phyloP scores from a whole-genome alignment of 2,329 filamentous ascomycete species.

The Ceratocystis lukuohia region DNA sequence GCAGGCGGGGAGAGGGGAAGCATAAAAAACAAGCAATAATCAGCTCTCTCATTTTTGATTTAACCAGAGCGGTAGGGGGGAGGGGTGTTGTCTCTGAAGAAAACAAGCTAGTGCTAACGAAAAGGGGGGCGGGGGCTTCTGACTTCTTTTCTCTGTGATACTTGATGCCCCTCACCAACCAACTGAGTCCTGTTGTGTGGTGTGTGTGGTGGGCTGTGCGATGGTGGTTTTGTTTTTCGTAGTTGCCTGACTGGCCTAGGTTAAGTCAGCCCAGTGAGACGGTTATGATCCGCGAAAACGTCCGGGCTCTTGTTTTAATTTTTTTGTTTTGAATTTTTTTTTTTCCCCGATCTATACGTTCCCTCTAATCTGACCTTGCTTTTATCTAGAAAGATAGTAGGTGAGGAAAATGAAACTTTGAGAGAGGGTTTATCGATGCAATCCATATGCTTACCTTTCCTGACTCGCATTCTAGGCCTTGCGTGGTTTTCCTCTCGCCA shows the following conservation, averaged over 20 bases:
- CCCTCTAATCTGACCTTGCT: not conserved
- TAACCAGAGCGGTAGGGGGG: not conserved
- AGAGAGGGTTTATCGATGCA: no score
- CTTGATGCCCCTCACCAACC: not conserved
- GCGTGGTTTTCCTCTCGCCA: not conserved
- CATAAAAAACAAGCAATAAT: no score
- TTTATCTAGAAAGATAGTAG: not conserved
- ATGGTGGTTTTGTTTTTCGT: not conserved
- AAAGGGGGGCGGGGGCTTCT: not conserved
- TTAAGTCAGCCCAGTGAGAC: not conserved
- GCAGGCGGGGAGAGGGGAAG: not conserved
- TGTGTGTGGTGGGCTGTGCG: not conserved
- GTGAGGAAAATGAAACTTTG: not conserved
- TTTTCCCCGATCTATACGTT: not conserved
- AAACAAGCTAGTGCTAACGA: not conserved
- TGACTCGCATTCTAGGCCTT: not conserved
- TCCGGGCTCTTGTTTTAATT: not conserved
- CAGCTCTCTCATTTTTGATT: not conserved
- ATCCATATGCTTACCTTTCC: not conserved
- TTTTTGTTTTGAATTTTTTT: not conserved
- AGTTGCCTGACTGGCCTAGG: not conserved
- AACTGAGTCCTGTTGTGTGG: not conserved
- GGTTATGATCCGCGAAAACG: slow-evolving; percentile 1
- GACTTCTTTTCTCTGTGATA: not conserved
- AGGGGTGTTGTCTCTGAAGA: not conserved